Base-by-base conservation (phyloP, 2,329 filamentous ascomycete species). In the Xylariomycetidae sp. region DNA sequence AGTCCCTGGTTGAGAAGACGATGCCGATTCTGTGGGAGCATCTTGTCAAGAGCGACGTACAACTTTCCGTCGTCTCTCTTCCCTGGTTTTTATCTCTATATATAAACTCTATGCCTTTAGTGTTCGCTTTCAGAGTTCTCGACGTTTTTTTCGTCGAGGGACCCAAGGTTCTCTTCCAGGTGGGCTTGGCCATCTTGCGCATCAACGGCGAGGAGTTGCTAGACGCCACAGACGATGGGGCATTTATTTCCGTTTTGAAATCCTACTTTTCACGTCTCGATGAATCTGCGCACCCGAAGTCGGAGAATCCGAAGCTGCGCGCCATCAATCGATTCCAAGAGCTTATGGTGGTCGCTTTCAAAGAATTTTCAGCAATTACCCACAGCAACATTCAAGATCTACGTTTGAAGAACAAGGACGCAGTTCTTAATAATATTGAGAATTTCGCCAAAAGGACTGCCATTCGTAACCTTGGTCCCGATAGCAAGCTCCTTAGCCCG, bases 11-110 rank as follows among this genome's bases (percentile, higher is more conserved):
- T n/a, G 92, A 98, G 61, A 92, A 88, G 65, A 98, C 92, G 2
- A 97, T 98, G 89, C 92, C 92, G 2, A 84, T 98, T 38, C 74
- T 98, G 12, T 98, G 92, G 89, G 90, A 97, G 15, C 92, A 98
- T 54, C 77, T 98, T n/a, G 85, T 89, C 45, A 94, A 92, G 64
- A 92, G 85, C 38, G 92, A 98, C 54, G 88, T 98, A 15, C 94
- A 98, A 60, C 77, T 98, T 14, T 97, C 92, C 1, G 92, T 98
- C 20, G 92, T 97, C 12, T 97, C 90, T 8, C 72, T 98, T 27
- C 92, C 92, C 3, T 98, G 92, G 92, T 98, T 98, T 58, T 72
- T 98, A 36, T 97, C 90, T 5, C 72, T 98, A 13, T 98, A 97
- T 63, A 94, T 98, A 70, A 98, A 98, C 72, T 97, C 90, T 2